Evolutionary conservation across 208 protist genomes (phyloP).

Genomic region (Acanthamoeba polyphaga): DNA sequence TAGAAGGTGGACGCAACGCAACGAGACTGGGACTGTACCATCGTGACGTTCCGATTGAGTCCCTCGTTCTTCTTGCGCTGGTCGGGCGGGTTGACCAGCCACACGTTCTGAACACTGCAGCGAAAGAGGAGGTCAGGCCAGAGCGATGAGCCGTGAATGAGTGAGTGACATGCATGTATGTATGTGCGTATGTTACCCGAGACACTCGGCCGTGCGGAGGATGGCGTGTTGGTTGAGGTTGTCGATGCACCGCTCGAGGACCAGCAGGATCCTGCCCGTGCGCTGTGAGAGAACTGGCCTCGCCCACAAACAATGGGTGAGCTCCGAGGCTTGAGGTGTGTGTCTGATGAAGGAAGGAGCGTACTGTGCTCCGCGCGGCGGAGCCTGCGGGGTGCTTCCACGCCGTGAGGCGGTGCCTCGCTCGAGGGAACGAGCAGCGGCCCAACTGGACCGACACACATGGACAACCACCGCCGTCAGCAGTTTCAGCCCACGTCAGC

Average conservation of each 20-base stretch:
- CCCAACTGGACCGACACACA: background rate
- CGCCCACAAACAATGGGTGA: background rate
- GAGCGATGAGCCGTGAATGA: background rate
- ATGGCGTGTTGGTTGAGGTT: slow-evolving; percentile 80
- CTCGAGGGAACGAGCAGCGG: background rate
- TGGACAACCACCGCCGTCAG: background rate
- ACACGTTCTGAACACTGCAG: slow-evolving; percentile 44
- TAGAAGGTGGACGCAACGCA: background rate
- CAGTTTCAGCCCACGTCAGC: background rate
- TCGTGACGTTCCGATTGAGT: slow-evolving; percentile 40
- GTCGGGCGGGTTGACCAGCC: slow-evolving; percentile 35
- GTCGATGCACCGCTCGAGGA: slow-evolving; percentile 79
- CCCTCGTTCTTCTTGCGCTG: slow-evolving; percentile 32
- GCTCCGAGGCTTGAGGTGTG: background rate
- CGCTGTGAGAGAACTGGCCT: slow-evolving; percentile 70
- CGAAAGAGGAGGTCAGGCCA: background rate
- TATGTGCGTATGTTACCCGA: slow-evolving; percentile 33
- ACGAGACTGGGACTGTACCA: background rate
- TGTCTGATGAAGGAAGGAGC: background rate
- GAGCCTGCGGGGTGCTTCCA: slow-evolving; percentile 10
- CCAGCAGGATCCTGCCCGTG: slow-evolving; percentile 75
- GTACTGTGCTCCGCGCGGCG: slow-evolving; percentile 27
- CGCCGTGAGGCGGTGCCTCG: background rate
- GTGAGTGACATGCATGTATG: too few species aligned
- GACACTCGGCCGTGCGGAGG: slow-evolving; percentile 79